Evolutionary conservation across 352 stramenopile species (phyloP).

Genomic region (Halophytophthora polymorphica): DNA sequence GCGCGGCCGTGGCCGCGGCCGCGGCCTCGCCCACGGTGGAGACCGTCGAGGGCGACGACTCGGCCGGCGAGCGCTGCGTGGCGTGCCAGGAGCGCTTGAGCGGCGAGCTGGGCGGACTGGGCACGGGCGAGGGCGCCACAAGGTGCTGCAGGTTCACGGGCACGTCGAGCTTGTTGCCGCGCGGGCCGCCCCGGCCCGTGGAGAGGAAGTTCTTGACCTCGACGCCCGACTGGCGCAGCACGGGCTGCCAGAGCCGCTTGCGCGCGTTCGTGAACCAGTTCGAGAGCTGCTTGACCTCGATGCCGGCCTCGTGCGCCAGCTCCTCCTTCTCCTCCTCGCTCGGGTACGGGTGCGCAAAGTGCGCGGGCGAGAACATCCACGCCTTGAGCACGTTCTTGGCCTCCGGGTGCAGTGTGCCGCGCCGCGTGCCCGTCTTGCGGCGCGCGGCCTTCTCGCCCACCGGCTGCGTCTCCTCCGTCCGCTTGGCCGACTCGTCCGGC

Average conservation of each 20-base stretch:
- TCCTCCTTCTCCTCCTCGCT: conserved; percentile 89
- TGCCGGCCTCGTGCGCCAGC: conserved; percentile 69
- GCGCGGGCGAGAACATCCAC: conserved; percentile 88
- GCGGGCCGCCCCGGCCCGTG: conserved; percentile 72
- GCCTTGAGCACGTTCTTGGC: conserved; percentile 87
- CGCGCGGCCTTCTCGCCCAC: conserved; percentile 20
- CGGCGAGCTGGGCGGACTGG: conserved; percentile 34
- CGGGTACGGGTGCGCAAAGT: conserved; percentile 86
- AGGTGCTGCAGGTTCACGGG: conserved; percentile 57
- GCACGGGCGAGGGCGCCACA: conserved; percentile 40
- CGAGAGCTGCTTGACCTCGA: conserved; percentile 87
- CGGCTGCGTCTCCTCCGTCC: conserved; percentile 1
- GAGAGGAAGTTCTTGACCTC: conserved; percentile 89
- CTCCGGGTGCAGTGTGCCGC: conserved; percentile 77
- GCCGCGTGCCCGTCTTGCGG: conserved; percentile 79
- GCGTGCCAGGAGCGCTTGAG: conserved; percentile 58
- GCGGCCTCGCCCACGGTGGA: conserved; percentile 1
- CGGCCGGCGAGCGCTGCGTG: conserved; percentile 29
- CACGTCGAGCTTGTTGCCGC: conserved; percentile 77
- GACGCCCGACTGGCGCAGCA: conserved; percentile 82
- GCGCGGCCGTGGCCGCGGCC: conserved; percentile 4
- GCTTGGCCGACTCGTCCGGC: not conserved
- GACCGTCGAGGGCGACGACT: conserved; percentile 11
- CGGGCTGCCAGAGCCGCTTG: conserved; percentile 84
- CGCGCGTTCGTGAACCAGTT: conserved; percentile 91